These are phyloP conservation scores for Chenopodium quinoa DNA, from an alignment of 148 eudicot species.

Conservation along the genomic window DNA sequence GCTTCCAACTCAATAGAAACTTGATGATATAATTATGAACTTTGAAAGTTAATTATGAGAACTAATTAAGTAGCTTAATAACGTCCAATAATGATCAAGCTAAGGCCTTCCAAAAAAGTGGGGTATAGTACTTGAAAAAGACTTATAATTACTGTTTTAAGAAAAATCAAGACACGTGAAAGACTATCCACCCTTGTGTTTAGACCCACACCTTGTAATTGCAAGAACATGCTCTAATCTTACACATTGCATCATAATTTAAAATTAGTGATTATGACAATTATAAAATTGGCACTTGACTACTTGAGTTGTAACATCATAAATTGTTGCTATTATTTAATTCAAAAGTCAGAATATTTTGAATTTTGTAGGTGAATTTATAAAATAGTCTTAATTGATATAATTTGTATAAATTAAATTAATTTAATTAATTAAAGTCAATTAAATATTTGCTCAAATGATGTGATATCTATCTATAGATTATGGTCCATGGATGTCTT, in stretches of 20 bases:
- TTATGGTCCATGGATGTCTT: constrained; percentile 20
- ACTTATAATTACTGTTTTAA: background rate
- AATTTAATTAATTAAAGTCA: background rate
- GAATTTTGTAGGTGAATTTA: background rate
- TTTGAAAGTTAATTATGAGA: background rate
- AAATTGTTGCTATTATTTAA: background rate
- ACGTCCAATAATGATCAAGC: background rate
- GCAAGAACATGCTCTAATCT: constrained; percentile 3
- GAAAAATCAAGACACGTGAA: constrained; percentile 23
- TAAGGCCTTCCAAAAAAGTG: constrained; percentile 11
- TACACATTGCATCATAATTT: background rate
- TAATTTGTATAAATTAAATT: background rate
- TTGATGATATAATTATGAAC: constrained; percentile 13
- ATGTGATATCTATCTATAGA: constrained; percentile 18
- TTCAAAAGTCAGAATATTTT: background rate
- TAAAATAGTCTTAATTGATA: background rate
- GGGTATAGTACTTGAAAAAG: constrained; percentile 10
- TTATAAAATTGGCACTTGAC: background rate
- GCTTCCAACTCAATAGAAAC: constrained; percentile 5
- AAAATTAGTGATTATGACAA: too few species aligned
- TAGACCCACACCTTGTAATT: constrained; percentile 22
- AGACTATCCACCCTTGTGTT: constrained; percentile 3
- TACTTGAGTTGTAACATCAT: constrained; percentile 16
- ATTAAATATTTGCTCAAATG: background rate
- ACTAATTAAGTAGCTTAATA: background rate